Evolutionary conservation across 768 basidiomycete species (phyloP), one percentile per base, ranked within the genome.

Genomic region (Epithele typhae): DNA sequence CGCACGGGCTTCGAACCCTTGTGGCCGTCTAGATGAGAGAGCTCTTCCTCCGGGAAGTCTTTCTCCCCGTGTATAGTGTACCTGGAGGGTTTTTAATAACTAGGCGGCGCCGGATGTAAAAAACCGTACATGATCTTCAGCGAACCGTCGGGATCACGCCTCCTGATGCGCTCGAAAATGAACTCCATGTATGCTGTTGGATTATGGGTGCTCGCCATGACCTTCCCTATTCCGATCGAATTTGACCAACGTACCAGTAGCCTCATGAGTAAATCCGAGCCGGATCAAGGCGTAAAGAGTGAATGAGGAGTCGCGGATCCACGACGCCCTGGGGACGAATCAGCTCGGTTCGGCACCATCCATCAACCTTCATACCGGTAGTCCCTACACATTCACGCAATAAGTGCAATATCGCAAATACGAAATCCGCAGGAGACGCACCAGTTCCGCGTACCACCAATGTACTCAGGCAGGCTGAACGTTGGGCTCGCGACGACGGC

Each of bases 271-370:
- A 67, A 94, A 97, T 0, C 95, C 96, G 1, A 98, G 76, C 32
- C 96, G 77, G 47, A 98, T 84, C 32, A 97, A 75, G 0, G 94
- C 95, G 59, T 98, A 99, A 5, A 98, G 76, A 1, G 92, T 92
- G 72, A 99, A 99, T 0, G 88, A 90, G 0, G 92, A 85, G 60
- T 99, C 95, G n/a, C 95, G 83, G 59, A 97, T 91, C 88, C 89
- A 92, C 1, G 86, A 88, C 3, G 82, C 83, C 18, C 87, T 86
- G 51, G 18, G 40, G 8, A 30, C n/a, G n/a, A n/a, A n/a, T n/a
- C n/a, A n/a, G n/a, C n/a, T n/a, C n/a, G n/a, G n/a, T 7, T 30
- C 27, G 14, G 27, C 27, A 30, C 27, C 14, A 7, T 30, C 27
- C 5, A 22, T 27, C 17, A 5, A 40, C 22, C 17, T 5, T 27